Conservation (phyloP, 1,139 yeast species). For the Scheffersomyces insectosa region DNA sequence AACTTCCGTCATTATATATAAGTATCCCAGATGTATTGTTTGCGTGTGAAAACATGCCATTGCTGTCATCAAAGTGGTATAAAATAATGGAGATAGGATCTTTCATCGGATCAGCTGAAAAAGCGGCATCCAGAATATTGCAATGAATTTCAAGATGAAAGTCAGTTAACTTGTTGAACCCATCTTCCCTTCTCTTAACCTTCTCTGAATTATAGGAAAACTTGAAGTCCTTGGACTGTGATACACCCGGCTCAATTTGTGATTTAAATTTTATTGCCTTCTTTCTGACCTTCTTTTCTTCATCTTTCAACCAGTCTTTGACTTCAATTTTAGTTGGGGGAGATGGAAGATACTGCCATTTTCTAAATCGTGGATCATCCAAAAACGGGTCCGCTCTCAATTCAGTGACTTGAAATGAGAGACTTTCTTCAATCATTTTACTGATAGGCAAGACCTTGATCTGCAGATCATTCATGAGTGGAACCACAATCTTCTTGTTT, state of each 20-base stretch:
- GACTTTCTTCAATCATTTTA: conserved; percentile 5
- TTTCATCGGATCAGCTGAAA: conserved; percentile 63
- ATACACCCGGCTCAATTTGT: conserved; percentile 50
- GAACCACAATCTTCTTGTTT: conserved; percentile 57
- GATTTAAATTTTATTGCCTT: conserved; percentile 34
- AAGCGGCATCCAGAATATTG: conserved; percentile 42
- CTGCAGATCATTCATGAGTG: conserved; percentile 18
- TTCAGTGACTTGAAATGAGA: conserved; percentile 1
- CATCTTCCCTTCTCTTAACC: conserved; percentile 43
- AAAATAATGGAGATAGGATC: conserved; percentile 63
- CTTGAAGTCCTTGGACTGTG: conserved; percentile 38
- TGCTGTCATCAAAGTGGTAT: conserved; percentile 59
- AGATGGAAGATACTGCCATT: conserved; percentile 29
- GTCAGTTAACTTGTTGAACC: conserved; percentile 51
- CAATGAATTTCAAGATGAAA: conserved; percentile 70
- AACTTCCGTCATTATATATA: conserved; percentile 12
- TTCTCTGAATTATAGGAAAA: conserved; percentile 32
- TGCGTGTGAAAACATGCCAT: conserved; percentile 24
- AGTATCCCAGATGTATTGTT: conserved; percentile 31
- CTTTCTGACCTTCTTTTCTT: conserved; percentile 12
- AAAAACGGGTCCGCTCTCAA: conserved; percentile 1
- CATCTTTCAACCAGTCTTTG: conserved; percentile 19
- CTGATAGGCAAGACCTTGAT: conserved; percentile 16
- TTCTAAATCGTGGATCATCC: neutral
- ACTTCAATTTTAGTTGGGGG: conserved; percentile 34